phyloP scores from a whole-genome alignment of 2,329 filamentous ascomycete genomes.

The Sporothrix globosa region DNA sequence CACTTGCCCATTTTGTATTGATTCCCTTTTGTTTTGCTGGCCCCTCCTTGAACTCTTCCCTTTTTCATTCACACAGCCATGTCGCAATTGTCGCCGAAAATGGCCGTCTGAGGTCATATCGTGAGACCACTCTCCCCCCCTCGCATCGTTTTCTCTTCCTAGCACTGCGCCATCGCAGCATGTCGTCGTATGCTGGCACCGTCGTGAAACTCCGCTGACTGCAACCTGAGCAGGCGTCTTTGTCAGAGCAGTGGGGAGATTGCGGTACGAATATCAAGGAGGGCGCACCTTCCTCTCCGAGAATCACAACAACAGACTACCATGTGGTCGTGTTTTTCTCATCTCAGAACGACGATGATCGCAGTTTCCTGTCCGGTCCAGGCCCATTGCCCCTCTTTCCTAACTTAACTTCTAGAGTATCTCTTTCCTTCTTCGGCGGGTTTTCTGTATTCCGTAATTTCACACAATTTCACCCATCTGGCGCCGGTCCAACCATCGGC shows the following conservation, averaged over 20 bases:
- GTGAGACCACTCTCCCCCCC: background rate
- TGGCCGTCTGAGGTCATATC: background rate
- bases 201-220: conserved; percentile 22
- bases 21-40: background rate
- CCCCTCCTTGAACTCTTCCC: background rate
- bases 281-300: background rate
- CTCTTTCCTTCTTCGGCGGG: conserved; percentile 12
- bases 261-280: background rate
- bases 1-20: background rate
- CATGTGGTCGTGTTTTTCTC: background rate
- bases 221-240: background rate
- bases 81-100: background rate
- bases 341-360: background rate
- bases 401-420: background rate
- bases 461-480: conserved; percentile 7
- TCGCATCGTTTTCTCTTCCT: background rate
- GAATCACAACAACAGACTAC: background rate
- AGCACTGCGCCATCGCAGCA: background rate
- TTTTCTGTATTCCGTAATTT: conserved; percentile 8
- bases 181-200: conserved; percentile 9
- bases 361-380: conserved; percentile 11
- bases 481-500: background rate
- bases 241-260: background rate
- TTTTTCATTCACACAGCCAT: conserved; percentile 1
- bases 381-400: conserved; percentile 1